A percentile compares a stretch with the other conserved stretches of the same genome.
Evolutionary conservation across 108 stramenopile species (phyloP).

Genomic region (Epipyxis sp.): DNA sequence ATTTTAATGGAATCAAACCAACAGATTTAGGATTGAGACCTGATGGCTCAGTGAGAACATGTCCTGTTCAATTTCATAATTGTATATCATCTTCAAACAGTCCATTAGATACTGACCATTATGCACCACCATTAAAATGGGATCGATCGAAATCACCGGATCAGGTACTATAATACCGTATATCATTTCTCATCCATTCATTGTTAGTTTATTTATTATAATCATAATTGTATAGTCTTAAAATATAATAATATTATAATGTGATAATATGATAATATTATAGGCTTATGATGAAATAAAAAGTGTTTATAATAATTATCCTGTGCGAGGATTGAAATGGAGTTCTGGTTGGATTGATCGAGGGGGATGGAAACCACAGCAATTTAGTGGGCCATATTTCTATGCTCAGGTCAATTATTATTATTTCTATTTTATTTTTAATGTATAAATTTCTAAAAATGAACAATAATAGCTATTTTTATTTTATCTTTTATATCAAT

Average conservation of each 20-base stretch:
- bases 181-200: no score
- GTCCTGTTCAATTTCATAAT: not conserved
- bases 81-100: not conserved
- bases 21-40: not conserved
- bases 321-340: not conserved
- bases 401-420: not conserved
- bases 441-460: no score
- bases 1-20: not conserved
- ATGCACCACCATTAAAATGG: not conserved
- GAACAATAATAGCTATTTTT: no score
- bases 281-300: not conserved
- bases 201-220: no score
- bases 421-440: no score
- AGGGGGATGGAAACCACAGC: not conserved
- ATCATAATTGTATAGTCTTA: no score
- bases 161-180: no score
- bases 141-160: not conserved
- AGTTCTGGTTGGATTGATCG: not conserved
- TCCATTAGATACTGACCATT: not conserved
- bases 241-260: no score
- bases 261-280: no score
- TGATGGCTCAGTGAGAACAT: not conserved
- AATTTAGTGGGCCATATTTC: not conserved
- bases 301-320: not conserved
- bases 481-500: no score